Evolutionary conservation across 495 filamentous ascomycete species (phyloP).

Genomic region (Trichocladium uniseriatum): DNA sequence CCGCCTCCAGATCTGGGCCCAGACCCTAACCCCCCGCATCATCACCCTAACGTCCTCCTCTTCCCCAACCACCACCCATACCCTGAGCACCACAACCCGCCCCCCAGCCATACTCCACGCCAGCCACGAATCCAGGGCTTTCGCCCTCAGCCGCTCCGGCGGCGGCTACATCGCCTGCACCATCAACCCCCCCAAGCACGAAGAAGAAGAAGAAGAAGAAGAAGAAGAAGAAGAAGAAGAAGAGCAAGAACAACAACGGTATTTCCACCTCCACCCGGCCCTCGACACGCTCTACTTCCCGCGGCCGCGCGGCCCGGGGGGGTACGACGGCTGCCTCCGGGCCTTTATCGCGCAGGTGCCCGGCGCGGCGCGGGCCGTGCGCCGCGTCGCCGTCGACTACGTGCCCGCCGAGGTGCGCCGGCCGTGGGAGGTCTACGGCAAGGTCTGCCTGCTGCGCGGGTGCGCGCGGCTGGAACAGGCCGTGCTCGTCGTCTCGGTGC

Average conservation of each 20-base stretch:
- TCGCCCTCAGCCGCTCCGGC: conserved; percentile 29
- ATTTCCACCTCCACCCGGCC: conserved; percentile 38
- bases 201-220: background rate
- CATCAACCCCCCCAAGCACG: conserved; percentile 15
- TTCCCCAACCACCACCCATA: conserved; percentile 11
- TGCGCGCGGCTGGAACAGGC: conserved; percentile 35
- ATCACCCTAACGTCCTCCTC: conserved; percentile 33
- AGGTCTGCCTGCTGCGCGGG: conserved; percentile 36
- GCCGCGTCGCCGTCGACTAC: conserved; percentile 40
- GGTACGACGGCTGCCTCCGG: conserved; percentile 38
- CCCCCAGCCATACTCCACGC: conserved; percentile 35
- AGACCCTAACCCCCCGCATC: conserved; percentile 31
- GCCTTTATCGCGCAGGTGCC: conserved; percentile 29
- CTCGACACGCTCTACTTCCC: conserved; percentile 43
- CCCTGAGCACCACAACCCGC: conserved; percentile 14
- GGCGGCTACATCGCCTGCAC: conserved; percentile 26
- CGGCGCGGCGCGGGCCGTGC: conserved; percentile 20
- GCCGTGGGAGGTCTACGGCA: conserved; percentile 47
- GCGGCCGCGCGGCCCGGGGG: conserved; percentile 27
- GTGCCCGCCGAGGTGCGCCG: conserved; percentile 37
- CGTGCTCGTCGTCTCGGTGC: conserved; percentile 26
- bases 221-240: background rate
- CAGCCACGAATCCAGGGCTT: conserved; percentile 37
- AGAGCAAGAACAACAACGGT: background rate
- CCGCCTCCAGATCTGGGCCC: conserved; percentile 41